Evolutionary conservation across 345 rosid genomes (phyloP).

Genomic region (Eucalyptus brandiana): DNA sequence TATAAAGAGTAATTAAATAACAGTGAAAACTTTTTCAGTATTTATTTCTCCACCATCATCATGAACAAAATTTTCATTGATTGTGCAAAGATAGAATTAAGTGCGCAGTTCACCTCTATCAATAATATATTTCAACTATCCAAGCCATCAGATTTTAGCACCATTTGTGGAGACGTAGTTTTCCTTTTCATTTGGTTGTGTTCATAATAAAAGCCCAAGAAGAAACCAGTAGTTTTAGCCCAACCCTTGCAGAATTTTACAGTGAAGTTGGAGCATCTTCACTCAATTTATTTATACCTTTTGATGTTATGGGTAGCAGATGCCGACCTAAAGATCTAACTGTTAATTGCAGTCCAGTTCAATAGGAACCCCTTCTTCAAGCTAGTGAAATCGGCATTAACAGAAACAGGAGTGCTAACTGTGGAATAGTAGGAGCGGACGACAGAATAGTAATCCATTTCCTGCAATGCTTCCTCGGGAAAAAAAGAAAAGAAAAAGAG

Average conservation of each 20-base stretch:
- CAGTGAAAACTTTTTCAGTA: too few species aligned
- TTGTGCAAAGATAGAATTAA: neutral
- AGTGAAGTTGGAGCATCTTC: neutral
- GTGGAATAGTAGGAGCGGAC: too few species aligned
- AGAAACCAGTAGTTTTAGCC: neutral
- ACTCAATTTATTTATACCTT: neutral
- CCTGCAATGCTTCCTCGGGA: too few species aligned
- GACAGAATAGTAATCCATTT: too few species aligned
- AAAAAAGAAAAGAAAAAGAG: too few species aligned
- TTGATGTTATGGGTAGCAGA: neutral
- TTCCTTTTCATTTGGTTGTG: neutral
- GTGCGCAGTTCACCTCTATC: neutral
- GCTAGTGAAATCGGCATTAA: too few species aligned
- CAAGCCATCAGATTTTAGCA: neutral
- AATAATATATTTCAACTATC: neutral
- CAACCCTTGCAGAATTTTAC: neutral
- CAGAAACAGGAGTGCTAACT: too few species aligned
- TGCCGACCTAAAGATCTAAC: too few species aligned
- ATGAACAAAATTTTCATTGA: neutral
- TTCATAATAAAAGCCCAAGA: neutral
- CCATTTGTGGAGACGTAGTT: neutral
- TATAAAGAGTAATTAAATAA: too few species aligned
- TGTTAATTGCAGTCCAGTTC: too few species aligned
- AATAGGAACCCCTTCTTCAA: too few species aligned
- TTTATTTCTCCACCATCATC: too few species aligned